Conservation (phyloP, 495 filamentous ascomycete genomes). For the Lophium mytilinum region DNA sequence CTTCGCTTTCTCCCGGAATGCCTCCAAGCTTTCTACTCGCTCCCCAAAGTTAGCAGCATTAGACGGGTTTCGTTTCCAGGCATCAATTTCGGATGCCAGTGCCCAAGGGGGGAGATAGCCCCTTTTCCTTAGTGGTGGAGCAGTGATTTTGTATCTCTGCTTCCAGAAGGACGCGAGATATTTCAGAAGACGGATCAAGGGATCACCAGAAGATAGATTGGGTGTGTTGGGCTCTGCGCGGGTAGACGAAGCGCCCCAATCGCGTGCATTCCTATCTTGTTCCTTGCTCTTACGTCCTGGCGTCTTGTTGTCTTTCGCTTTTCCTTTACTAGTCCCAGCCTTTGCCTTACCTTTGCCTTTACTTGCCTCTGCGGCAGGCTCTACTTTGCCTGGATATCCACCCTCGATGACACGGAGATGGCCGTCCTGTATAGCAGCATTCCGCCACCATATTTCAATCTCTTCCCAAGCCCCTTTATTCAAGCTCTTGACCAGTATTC, state of each 20-base stretch:
- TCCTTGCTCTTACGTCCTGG: not conserved
- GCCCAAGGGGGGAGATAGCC: conserved; percentile 70
- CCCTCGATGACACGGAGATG: conserved; percentile 36
- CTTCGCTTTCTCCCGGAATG: conserved; percentile 61
- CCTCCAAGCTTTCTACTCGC: conserved; percentile 52
- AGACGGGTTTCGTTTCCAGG: conserved; percentile 54
- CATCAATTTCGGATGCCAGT: conserved; percentile 58
- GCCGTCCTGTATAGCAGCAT: conserved; percentile 49
- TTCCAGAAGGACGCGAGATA: conserved; percentile 77
- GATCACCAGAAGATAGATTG: conserved; percentile 73
- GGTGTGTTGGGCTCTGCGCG: conserved; percentile 59
- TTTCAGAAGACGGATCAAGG: conserved; percentile 70
- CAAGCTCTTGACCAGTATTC: conserved; percentile 64
- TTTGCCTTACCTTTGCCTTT: conserved; percentile 10
- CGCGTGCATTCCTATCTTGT: conserved; percentile 42
- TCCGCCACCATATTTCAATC: conserved; percentile 63
- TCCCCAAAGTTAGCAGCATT: conserved; percentile 65
- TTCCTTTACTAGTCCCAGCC: conserved; percentile 1
- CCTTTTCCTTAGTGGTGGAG: conserved; percentile 76
- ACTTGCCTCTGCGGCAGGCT: conserved; percentile 8
- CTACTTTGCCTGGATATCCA: not conserved
- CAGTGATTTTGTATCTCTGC: conserved; percentile 67
- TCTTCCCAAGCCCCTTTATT: conserved; percentile 59
- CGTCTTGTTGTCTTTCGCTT: not conserved
- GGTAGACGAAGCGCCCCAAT: conserved; percentile 66